Base-by-base conservation (phyloP, 495 filamentous ascomycete genomes). In the Penicillium manginii region DNA sequence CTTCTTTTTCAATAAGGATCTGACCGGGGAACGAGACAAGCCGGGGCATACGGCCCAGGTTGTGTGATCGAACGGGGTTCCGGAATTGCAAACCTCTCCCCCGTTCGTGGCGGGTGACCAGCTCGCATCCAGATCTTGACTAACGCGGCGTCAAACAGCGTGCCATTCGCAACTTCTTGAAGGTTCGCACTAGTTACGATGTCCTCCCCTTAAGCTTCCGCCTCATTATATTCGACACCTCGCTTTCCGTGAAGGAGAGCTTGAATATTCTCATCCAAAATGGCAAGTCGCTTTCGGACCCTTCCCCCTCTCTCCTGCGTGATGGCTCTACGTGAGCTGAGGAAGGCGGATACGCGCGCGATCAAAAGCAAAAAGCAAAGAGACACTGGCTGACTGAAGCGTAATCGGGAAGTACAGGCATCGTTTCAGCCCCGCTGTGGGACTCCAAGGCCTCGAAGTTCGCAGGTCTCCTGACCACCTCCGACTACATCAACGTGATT, bases 391-490 rank as follows among this genome's bases (percentile, higher is more conserved):
- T 74, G 54, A 75, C 66, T 58, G 57, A 22, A 52, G 17, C 33
- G 58, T 18, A 55, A 57, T 63, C 69, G 70, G 60, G 60, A 58
- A 43, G 50, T 60, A 58, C 71, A 97, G 94, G 92, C 70, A 98
- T 99, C 73, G 94, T 99, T 46, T 99, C 94, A 42, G 94, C 94
- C 21, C 94, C 94, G 23, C 82, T 99, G 61, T 99, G 94, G 94
- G 94, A 99, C 75, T 96, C 93, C 32, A 91, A 91, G 55, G 90
- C 88, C 4, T 96, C 92, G 23, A 91, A 88, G 21, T 99, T 98
- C 70, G 94, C 96, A 22, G 94, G 94, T 50, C 81, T 98, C 22
- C 82, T 99, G 66, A 98, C 94, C 19, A 96, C 91, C 47, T 94
- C 91, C 60, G 94, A 99, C 73, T 99, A 94, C 73, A 80, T 99